Base-by-base conservation (phyloP, 2,329 filamentous ascomycete species). In the Ceratocystiopsis sp. region DNA sequence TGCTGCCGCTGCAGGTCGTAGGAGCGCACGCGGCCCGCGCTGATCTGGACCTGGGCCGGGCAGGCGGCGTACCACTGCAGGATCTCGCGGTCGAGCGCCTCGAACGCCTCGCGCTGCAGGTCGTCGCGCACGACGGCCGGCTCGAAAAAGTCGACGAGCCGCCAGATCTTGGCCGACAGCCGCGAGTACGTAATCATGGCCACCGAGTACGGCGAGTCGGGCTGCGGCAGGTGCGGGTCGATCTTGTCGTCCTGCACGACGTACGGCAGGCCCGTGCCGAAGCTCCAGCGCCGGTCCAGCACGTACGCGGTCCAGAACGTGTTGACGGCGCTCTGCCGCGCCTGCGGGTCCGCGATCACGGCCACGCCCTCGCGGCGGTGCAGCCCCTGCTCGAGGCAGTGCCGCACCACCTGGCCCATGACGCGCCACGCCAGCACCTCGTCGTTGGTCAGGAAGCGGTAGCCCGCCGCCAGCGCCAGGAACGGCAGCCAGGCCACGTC, bases 121-220 rank as follows among this genome's bases (percentile, higher is more conserved):
- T 81, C 77, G 25, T 29, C 25, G 34, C 71, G 68, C 1, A 73
- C 67, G n/a, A 74, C 64, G 37, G 68, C 59, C 0, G 67, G 66
- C 19, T 81, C 77, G 38, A 76, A 77, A 40, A 79, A 75, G 34
- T 83, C 73, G 12, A 91, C 78, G 4, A 84, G 78, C 43, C 73
- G 75, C 85, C 86, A 95, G 11, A 95, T 83, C 57, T 84, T 87
- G 45, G 84, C 86, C 25, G 79, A 80, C 35, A 95, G 78, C 43
- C 76, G 75, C 38, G 83, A 85, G 57, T 93, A 94, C 1, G 74
- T 71, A 37, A 93, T 80, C 84, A 94, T 93, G 39, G 80, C 78
- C 34, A 78, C 76, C 1, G 94, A 65, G 54, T 89, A 93, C 0
- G 81, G 83, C 29, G 67, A 60, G 14, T 69, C 63, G 13, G 95